These are phyloP conservation scores for Penicillium riverlandense DNA, from an alignment of 495 filamentous ascomycete genomes.

Conservation along the genomic window DNA sequence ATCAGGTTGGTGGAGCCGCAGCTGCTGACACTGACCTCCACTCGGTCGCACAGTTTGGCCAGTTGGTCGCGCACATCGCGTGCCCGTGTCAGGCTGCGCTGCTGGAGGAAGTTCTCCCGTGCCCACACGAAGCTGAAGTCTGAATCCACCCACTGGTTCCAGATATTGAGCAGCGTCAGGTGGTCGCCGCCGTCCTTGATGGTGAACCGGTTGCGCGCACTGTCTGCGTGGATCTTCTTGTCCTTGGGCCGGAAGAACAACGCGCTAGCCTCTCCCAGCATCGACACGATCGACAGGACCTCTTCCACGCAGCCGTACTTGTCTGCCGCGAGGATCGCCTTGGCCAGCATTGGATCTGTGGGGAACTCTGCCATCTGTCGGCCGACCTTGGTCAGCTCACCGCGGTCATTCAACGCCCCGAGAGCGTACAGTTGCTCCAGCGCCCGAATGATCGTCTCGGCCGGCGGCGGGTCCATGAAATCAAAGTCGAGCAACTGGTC, in stretches of 20 bases:
- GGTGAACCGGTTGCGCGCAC: slow-evolving; percentile 86
- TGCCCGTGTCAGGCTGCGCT: slow-evolving; percentile 75
- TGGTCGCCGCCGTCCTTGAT: slow-evolving; percentile 91
- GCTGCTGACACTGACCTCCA: slow-evolving; percentile 70
- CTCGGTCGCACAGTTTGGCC: slow-evolving; percentile 86
- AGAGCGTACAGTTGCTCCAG: slow-evolving; percentile 90
- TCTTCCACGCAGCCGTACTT: slow-evolving; percentile 89
- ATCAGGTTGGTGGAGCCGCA: slow-evolving; percentile 62
- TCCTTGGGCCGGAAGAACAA: slow-evolving; percentile 97
- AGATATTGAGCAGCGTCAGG: slow-evolving; percentile 86
- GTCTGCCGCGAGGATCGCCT: slow-evolving; percentile 83
- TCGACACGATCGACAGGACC: slow-evolving; percentile 87
- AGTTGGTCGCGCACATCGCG: slow-evolving; percentile 93
- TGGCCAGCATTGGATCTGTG: slow-evolving; percentile 88
- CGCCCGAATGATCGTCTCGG: slow-evolving; percentile 84
- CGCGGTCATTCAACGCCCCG: slow-evolving; percentile 81
- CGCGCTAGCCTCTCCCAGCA: slow-evolving; percentile 82
- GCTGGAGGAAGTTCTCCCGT: slow-evolving; percentile 90
- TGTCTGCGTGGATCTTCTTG: slow-evolving; percentile 93
- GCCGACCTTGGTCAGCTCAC: slow-evolving; percentile 85
- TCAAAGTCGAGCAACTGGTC: slow-evolving; percentile 93
- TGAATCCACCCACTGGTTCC: slow-evolving; percentile 92
- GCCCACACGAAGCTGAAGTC: slow-evolving; percentile 89
- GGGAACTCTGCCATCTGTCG: slow-evolving; percentile 97
- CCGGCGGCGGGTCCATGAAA: slow-evolving; percentile 90